Conservation (phyloP, 2,329 filamentous ascomycete species). For the Pseudogymnoascus sp. region DNA sequence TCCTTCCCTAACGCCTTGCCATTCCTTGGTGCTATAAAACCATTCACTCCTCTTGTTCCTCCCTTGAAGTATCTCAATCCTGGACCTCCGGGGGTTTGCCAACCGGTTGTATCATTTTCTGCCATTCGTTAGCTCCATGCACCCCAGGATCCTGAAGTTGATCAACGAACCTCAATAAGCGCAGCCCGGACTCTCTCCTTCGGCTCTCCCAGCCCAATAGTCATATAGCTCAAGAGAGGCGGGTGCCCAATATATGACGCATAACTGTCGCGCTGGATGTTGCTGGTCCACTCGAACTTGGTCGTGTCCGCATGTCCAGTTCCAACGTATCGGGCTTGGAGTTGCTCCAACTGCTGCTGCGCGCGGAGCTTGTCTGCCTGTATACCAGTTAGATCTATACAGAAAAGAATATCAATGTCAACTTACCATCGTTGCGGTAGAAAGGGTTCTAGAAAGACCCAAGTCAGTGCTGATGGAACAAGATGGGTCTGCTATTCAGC, state of each 20-base stretch:
- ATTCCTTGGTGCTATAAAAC: not conserved
- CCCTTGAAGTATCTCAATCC: slow-evolving; percentile 25
- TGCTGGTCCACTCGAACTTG: slow-evolving; percentile 94
- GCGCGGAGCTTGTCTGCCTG: slow-evolving; percentile 96
- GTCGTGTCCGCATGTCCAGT: slow-evolving; percentile 96
- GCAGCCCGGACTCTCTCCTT: slow-evolving; percentile 71
- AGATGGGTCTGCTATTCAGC: not conserved
- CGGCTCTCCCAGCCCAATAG: slow-evolving; percentile 80
- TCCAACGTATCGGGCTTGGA: slow-evolving; percentile 92
- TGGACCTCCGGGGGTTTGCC: slow-evolving; percentile 58
- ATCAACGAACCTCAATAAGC: slow-evolving; percentile 61
- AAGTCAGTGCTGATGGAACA: not conserved
- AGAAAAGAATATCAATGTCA: not conserved
- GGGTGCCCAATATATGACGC: slow-evolving; percentile 85
- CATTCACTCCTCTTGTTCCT: not conserved
- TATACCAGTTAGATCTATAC: not conserved
- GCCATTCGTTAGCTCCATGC: slow-evolving; percentile 10
- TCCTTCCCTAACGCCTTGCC: not conserved
- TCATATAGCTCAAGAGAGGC: slow-evolving; percentile 80
- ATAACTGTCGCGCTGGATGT: slow-evolving; percentile 90
- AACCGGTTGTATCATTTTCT: slow-evolving; percentile 65
- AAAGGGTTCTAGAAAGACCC: not conserved
- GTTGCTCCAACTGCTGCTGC: slow-evolving; percentile 93
- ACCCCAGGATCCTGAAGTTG: not conserved
- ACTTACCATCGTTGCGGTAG: not conserved